Conservation (phyloP, 2,329 filamentous ascomycete genomes). For the Aspergillus alliaceus region DNA sequence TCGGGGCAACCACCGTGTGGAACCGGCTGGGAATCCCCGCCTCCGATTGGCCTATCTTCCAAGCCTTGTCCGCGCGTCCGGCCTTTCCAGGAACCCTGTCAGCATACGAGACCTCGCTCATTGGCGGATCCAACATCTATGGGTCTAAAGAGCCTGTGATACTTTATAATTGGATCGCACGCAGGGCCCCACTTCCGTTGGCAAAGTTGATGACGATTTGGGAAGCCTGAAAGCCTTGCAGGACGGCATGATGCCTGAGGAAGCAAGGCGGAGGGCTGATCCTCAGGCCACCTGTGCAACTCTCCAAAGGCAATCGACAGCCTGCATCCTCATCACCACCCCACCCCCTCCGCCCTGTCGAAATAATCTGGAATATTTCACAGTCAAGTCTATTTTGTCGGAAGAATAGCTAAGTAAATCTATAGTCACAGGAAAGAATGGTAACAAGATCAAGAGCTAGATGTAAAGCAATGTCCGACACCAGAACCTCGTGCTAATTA, state of each 20-base stretch:
- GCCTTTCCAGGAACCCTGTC: slow-evolving; percentile 13
- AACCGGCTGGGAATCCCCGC: background rate
- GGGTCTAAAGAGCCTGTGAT: background rate
- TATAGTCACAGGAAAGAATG: slow-evolving; percentile 19
- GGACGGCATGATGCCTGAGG: background rate
- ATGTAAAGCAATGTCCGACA: slow-evolving; percentile 15
- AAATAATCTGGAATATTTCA: background rate
- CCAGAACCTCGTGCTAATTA: slow-evolving; percentile 21
- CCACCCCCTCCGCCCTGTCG: too few relatives aligned
- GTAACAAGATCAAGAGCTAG: slow-evolving; percentile 7
- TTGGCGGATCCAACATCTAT: slow-evolving; percentile 9
- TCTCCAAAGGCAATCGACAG: too few relatives aligned
- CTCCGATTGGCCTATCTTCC: slow-evolving; percentile 10
- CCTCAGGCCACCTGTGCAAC: background rate
- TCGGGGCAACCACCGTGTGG: slow-evolving; percentile 10
- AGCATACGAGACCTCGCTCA: slow-evolving; percentile 5
- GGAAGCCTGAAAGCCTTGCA: background rate
- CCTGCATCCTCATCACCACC: too few relatives aligned
- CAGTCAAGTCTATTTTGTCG: slow-evolving; percentile 19
- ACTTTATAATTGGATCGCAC: slow-evolving; percentile 15
- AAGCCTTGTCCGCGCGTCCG: slow-evolving; percentile 20
- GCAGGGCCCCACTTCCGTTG: slow-evolving; percentile 4
- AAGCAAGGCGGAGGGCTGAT: background rate
- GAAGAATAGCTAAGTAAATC: slow-evolving; percentile 8
- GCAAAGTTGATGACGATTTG: background rate